These are phyloP conservation scores for Vitis cinerea DNA, from an alignment of 164 flowering plant species.

Conservation along the genomic window DNA sequence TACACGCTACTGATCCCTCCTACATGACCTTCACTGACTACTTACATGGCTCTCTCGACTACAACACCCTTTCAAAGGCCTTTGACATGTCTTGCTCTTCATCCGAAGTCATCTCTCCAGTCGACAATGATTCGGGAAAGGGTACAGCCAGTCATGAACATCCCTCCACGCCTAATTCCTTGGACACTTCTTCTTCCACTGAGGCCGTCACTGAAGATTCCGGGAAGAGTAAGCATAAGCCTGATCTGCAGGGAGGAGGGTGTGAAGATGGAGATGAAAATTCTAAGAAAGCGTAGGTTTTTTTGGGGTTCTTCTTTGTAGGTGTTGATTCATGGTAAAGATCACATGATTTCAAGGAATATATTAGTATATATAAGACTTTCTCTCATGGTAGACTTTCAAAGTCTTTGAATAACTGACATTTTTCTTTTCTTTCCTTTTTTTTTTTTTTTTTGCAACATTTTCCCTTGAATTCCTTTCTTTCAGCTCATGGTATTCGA, in stretches of 20 bases:
- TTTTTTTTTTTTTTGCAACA: neutral
- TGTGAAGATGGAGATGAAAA: constrained; percentile 23
- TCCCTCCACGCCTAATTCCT: constrained; percentile 27
- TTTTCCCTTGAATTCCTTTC: neutral
- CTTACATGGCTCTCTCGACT: constrained; percentile 33
- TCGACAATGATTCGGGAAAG: neutral
- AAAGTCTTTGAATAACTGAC: neutral
- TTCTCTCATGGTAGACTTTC: neutral
- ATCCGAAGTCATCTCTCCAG: constrained; percentile 17
- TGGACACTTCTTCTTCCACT: constrained; percentile 35
- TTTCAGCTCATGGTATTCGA: neutral
- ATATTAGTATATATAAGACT: neutral
- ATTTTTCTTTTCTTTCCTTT: neutral
- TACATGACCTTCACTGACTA: constrained; percentile 34
- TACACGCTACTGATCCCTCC: constrained; percentile 24
- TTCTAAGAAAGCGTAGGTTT: constrained; percentile 41
- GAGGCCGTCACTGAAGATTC: constrained; percentile 29
- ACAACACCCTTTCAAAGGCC: constrained; percentile 25
- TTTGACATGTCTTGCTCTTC: constrained; percentile 37
- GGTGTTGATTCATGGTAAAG: neutral
- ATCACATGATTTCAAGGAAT: too few species aligned
- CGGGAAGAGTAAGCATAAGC: constrained; percentile 25
- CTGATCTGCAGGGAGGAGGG: constrained; percentile 24
- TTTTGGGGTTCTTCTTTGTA: neutral
- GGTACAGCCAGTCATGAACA: constrained; percentile 2